Evolutionary conservation across 768 basidiomycete species (phyloP), one percentile per base, ranked within the genome.

Genomic region (Suillus subalutaceus): DNA sequence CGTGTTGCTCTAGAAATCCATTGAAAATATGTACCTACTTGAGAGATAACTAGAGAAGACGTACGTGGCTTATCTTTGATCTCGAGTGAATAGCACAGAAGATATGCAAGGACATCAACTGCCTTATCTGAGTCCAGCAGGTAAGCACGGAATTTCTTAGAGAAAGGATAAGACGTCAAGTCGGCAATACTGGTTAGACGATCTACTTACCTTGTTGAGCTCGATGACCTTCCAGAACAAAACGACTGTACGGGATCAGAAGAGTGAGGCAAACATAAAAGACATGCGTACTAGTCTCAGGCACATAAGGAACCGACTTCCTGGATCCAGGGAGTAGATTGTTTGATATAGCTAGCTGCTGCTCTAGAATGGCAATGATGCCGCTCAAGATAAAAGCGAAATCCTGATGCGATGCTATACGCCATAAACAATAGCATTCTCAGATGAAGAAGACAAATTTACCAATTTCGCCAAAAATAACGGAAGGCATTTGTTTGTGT

Each of bases 201-300:
- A 9, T 50, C 13, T 38, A 68, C 79, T 41, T 52, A 95, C 96
- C 83, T 94, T 97, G 81, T 99, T 99, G 30, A 94, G 77, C 68
- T 98, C 97, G 46, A 97, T 80, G 77, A 94, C 86, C 78, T 96
- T 93, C 96, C 96, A 98, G 60, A 97, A 84, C 64, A 94, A 81
- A 15, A 92, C 81, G 50, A 93, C 93, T 92, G 69, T 12, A 41
- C 53, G n/a, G 32, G 44, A 43, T 70, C 57, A 73, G 67, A n/a
- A 65, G 50, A 60, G 10, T 40, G 30, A 48, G 50, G 38, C 15
- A 35, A 26, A 41, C 57, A 44, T 43, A 43, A 56, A 43, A 38
- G 62, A 65, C n/a, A 30, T 10, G 79, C 91, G 72, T 70, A 95
- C 93, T 86, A 9, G 85, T 90, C 78, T 97, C 95, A 16, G 90